phyloP scores from a whole-genome alignment of 1,139 yeast genomes.

The Yamadazyma atlantica region DNA sequence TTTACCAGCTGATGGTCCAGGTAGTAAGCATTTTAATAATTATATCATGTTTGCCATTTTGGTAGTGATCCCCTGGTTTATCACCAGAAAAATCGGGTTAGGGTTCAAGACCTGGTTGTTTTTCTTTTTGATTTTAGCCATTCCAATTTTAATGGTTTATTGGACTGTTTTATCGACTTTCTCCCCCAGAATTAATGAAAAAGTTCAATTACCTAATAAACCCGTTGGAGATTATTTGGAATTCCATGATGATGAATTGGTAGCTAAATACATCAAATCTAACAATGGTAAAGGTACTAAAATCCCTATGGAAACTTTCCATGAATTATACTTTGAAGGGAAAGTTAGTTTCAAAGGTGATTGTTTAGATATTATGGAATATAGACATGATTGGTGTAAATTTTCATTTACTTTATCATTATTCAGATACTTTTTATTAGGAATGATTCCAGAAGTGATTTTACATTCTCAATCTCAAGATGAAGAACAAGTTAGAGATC shows the following conservation, averaged over 20 bases:
- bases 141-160: constrained; percentile 77
- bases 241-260: constrained; percentile 75
- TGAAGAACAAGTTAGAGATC: constrained; percentile 95
- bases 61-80: constrained; percentile 61
- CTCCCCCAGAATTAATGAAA: constrained; percentile 82
- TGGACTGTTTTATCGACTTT: constrained; percentile 79
- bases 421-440: constrained; percentile 79
- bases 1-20: constrained; percentile 90
- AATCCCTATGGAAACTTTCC: constrained; percentile 93
- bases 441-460: constrained; percentile 91
- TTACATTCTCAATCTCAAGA: constrained; percentile 92
- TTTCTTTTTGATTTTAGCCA: constrained; percentile 48
- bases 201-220: constrained; percentile 70
- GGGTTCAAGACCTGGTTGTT: constrained; percentile 70
- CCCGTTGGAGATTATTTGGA: constrained; percentile 81
- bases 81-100: constrained; percentile 67
- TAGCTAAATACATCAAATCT: constrained; percentile 59
- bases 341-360: constrained; percentile 90
- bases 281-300: constrained; percentile 63
- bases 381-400: constrained; percentile 87
- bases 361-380: constrained; percentile 78
- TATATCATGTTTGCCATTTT: constrained; percentile 50
- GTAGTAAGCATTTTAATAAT: constrained; percentile 75
- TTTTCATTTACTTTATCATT: constrained; percentile 77
- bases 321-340: constrained; percentile 79